phyloP scores from a whole-genome alignment of 1,284 basidiomycete species.

The Cutaneotrichosporon sp. region DNA sequence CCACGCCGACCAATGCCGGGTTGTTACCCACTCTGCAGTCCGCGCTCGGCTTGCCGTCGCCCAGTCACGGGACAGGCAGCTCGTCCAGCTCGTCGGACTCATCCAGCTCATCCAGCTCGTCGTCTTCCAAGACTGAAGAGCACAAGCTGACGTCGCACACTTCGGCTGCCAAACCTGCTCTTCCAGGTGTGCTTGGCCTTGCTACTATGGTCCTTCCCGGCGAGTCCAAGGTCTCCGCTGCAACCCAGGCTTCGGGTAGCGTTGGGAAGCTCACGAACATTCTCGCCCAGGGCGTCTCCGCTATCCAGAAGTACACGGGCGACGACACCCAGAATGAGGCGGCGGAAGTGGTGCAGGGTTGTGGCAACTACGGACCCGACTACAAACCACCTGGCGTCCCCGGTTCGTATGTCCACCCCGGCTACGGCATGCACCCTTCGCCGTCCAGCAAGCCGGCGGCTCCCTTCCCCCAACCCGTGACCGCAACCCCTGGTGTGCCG shows the following conservation, averaged over 20 bases:
- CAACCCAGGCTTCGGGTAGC: background rate
- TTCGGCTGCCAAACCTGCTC: background rate
- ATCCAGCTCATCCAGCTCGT: background rate
- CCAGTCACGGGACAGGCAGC: background rate
- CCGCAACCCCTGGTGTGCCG: too few species aligned
- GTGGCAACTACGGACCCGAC: background rate
- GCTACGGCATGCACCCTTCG: background rate
- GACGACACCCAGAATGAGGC: background rate
- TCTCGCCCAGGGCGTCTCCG: background rate
- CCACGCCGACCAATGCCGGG: background rate
- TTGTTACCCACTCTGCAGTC: background rate
- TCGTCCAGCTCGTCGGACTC: background rate
- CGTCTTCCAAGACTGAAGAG: background rate
- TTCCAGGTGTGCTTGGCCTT: background rate
- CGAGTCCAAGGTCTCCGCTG: background rate
- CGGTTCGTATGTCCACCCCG: background rate
- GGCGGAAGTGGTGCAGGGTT: background rate
- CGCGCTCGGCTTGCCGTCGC: background rate
- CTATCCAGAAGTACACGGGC: background rate
- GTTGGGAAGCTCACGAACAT: background rate
- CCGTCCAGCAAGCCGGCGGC: background rate
- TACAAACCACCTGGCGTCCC: background rate
- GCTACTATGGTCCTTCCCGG: background rate
- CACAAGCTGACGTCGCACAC: background rate
- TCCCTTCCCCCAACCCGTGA: background rate